Evolutionary conservation across 2,329 filamentous ascomycete species (phyloP), one percentile per base, ranked within the genome.

Genomic region (Thermoascus crustaceus): DNA sequence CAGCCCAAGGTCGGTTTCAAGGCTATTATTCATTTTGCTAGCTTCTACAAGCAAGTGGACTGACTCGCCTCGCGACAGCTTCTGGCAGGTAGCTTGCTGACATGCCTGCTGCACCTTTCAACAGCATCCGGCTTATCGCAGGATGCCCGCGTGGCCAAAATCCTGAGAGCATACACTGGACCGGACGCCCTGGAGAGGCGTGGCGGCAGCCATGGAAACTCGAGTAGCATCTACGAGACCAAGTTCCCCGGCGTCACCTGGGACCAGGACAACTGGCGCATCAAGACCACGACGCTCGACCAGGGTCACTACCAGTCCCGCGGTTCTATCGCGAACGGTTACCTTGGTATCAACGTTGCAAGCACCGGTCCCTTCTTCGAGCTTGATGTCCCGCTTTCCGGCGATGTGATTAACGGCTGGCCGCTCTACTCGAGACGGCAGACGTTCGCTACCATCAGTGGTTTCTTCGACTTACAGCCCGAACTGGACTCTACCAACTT

Each of bases 381-480:
- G 46, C 55, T 71, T 17, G 75, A 78, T 44, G 51, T 49, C 7
- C 60, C 63, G 1, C 65, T 66, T 4, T 61, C 64, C 33, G 71
- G 66, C 32, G 69, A 76, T 40, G 66, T 69, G 22, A 72, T 76
- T 39, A 77, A 72, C 45, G 80, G 78, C 7, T 85, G 80, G 80
- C 80, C 80, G 9, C 62, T 84, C 2, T 80, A 75, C 55, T 70
- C 73, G 39, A 61, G 69, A 14, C 66, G 80, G 21, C 75, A 82
- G 46, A 72, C 74, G 0, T 83, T 84, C 51, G 75, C 76, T 2
- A 82, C 79, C 0, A 72, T 85, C 18, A 71, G 75, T 4, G 80
- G 80, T 1, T 83, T 84, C 50, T 84, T 71, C 53, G 70, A 82
- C 42, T 64, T 64, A 3, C 76, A 82, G 50, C 65, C 68, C 2